Evolutionary conservation across 2,329 filamentous ascomycete genomes (phyloP).

Genomic region (Penicillium sp.): DNA sequence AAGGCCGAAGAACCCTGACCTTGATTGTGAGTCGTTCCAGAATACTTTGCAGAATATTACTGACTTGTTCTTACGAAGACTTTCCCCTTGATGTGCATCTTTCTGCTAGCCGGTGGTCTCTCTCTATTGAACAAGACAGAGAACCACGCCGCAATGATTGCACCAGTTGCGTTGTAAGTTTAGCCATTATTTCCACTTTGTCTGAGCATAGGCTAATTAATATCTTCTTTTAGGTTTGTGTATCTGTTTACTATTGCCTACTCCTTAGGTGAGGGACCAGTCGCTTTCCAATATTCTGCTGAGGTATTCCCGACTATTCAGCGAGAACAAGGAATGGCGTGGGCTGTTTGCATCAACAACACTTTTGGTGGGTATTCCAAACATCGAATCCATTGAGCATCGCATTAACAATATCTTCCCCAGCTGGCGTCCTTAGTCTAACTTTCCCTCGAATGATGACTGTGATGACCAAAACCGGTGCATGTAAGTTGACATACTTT

Average conservation of each 20-base stretch:
- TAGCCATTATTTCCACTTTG: too few species aligned
- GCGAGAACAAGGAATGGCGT: conserved; percentile 39
- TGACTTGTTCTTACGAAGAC: conserved; percentile 52
- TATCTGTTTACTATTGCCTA: conserved; percentile 64
- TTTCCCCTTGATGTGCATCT: conserved; percentile 64
- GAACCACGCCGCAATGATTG: conserved; percentile 35
- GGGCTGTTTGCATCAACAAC: conserved; percentile 30
- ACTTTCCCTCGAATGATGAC: conserved; percentile 47
- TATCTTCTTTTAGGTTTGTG: conserved; percentile 55
- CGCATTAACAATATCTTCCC: conserved; percentile 15
- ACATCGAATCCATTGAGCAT: conserved; percentile 14
- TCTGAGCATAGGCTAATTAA: conserved; percentile 28
- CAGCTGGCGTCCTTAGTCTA: conserved; percentile 46
- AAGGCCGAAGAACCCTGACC: conserved; percentile 56
- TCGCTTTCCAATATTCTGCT: conserved; percentile 51
- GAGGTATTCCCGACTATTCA: conserved; percentile 56
- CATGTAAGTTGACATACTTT: conserved; percentile 47
- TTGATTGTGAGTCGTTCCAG: conserved; percentile 16
- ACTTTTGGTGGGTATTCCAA: conserved; percentile 19
- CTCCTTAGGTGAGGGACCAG: conserved; percentile 59
- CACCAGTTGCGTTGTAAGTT: conserved; percentile 24
- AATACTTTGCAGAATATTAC: neutral
- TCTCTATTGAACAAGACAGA: conserved; percentile 47
- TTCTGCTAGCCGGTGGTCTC: conserved; percentile 58
- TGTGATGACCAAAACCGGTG: conserved; percentile 50